phyloP scores from a whole-genome alignment of 2,329 filamentous ascomycete species.

The Calonectria pseudoturangicola region DNA sequence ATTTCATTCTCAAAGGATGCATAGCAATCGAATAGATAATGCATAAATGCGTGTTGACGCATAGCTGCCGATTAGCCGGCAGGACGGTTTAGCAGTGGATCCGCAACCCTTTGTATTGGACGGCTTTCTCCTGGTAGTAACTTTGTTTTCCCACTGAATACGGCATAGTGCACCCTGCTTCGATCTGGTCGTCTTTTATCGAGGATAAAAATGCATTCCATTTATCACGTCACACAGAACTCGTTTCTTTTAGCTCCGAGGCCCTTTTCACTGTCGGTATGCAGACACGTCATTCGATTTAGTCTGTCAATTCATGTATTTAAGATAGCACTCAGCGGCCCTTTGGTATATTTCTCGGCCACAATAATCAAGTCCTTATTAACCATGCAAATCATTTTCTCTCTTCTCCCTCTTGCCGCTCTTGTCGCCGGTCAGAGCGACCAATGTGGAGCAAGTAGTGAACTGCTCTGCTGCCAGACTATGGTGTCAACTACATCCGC shows the following conservation, averaged over 20 bases:
- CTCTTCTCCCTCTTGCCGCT: no score
- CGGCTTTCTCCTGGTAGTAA: neutral
- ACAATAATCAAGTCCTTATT: no score
- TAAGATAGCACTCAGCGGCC: neutral
- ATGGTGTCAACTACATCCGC: no score
- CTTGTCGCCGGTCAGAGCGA: no score
- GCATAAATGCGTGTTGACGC: neutral
- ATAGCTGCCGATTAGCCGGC: neutral
- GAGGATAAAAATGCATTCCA: neutral
- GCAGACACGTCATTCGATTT: neutral
- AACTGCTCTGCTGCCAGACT: no score
- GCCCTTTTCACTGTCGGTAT: neutral
- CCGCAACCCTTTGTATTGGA: neutral
- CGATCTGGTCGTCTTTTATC: neutral
- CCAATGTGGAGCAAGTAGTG: no score
- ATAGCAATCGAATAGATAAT: neutral
- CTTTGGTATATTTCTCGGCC: no score
- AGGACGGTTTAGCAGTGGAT: neutral
- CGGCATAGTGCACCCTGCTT: neutral
- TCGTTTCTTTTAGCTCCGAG: neutral
- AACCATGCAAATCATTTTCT: no score
- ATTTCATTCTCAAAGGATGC: neutral
- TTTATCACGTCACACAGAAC: neutral
- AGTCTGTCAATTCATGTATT: neutral
- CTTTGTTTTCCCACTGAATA: neutral